phyloP scores from a whole-genome alignment of 305 asterid species.

The Coffea humblotiana region DNA sequence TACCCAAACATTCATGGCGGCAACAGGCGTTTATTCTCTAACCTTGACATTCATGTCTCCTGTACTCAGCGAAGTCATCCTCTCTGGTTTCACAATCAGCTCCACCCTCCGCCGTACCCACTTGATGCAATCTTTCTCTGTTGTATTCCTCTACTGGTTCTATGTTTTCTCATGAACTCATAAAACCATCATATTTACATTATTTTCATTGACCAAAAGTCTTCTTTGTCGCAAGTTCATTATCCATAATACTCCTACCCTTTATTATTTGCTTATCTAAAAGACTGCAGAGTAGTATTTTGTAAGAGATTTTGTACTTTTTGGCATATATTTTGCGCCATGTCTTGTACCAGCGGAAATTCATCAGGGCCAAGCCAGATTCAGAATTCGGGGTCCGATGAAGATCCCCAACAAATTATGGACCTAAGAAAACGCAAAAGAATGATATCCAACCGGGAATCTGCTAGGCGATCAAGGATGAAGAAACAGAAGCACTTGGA shows the following conservation, averaged over 20 bases:
- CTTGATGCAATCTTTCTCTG: constrained; percentile 57
- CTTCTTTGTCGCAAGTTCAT: background rate
- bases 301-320: background rate
- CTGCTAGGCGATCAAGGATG: constrained; percentile 66
- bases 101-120: constrained; percentile 52
- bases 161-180: constrained; percentile 23
- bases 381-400: constrained; percentile 25
- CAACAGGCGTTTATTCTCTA: background rate
- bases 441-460: constrained; percentile 67
- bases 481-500: constrained; percentile 64
- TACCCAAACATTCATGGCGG: constrained; percentile 20
- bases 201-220: background rate
- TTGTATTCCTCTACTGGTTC: constrained; percentile 35
- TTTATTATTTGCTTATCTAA: background rate
- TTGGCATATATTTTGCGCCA: background rate
- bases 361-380: constrained; percentile 27
- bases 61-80: constrained; percentile 47
- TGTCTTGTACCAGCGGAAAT: constrained; percentile 39
- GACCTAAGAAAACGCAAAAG: constrained; percentile 59
- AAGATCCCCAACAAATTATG: constrained; percentile 22
- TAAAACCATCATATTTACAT: background rate
- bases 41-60: constrained; percentile 28
- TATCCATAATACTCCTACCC: background rate
- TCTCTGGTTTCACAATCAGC: constrained; percentile 44
- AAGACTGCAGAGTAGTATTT: background rate